Evolutionary conservation across 2,329 filamentous ascomycete genomes (phyloP).

Genomic region (Cercospora sesami): DNA sequence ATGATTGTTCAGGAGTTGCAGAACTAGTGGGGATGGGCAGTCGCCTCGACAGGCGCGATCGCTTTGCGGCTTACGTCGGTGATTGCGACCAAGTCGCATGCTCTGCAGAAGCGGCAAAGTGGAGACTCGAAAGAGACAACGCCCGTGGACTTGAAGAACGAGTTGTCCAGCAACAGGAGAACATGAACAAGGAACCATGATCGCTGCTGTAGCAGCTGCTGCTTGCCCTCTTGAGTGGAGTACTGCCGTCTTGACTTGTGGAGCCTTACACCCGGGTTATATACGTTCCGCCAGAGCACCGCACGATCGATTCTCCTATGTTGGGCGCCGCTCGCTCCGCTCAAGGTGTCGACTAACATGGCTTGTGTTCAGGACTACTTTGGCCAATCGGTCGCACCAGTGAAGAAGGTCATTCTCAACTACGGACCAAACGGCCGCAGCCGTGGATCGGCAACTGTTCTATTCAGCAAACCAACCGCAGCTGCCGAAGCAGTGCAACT

Average conservation of each 20-base stretch:
- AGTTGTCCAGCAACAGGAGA: background rate
- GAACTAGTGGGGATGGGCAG: background rate
- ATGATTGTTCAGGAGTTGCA: background rate
- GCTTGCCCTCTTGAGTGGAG: slow-evolving; percentile 25
- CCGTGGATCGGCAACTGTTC: slow-evolving; percentile 87
- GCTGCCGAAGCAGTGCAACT: slow-evolving; percentile 82
- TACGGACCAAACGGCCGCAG: slow-evolving; percentile 92
- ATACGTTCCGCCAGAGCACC: background rate
- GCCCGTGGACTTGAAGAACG: background rate
- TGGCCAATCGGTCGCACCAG: slow-evolving; percentile 76
- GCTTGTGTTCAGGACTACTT: slow-evolving; percentile 84
- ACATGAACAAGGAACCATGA: slow-evolving; percentile 2
- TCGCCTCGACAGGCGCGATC: background rate
- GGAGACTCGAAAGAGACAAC: background rate
- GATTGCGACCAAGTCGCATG: background rate
- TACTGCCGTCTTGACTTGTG: slow-evolving; percentile 9
- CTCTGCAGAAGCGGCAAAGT: background rate
- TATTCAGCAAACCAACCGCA: slow-evolving; percentile 76
- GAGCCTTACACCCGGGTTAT: background rate
- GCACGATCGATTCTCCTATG: slow-evolving; percentile 2
- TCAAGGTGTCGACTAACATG: slow-evolving; percentile 60
- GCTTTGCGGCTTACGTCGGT: background rate
- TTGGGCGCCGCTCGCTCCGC: slow-evolving; percentile 1
- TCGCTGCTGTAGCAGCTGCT: slow-evolving; percentile 11
- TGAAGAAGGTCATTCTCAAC: slow-evolving; percentile 87